A percentile compares a stretch with the other conserved stretches of the same genome.
These are phyloP conservation scores for Gaeumannomyces sp. DNA, from an alignment of 2,329 filamentous ascomycete genomes.

Conservation along the genomic window DNA sequence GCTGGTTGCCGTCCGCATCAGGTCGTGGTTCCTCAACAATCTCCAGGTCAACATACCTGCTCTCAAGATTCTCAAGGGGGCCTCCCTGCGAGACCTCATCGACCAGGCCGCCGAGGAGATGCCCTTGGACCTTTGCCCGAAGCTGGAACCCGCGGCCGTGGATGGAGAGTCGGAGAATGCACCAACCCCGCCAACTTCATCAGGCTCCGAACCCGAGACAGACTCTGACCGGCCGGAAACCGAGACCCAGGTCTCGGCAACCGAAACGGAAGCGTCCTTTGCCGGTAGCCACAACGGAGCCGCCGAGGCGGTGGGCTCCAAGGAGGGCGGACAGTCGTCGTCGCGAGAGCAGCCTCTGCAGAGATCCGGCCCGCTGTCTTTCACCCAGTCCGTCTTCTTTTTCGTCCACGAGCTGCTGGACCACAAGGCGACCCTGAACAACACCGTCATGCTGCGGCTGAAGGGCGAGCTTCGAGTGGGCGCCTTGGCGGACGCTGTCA, in stretches of 20 bases:
- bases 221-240: too few relatives aligned
- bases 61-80: constrained; percentile 32
- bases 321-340: too few relatives aligned
- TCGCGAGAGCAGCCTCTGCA: too few relatives aligned
- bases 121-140: neutral
- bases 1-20: constrained; percentile 28
- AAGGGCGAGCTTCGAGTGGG: constrained; percentile 24
- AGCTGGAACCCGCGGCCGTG: too few relatives aligned
- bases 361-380: constrained; percentile 17
- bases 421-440: constrained; percentile 34
- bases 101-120: neutral
- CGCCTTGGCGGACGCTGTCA: constrained; percentile 28
- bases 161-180: too few relatives aligned
- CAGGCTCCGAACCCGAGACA: too few relatives aligned
- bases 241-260: too few relatives aligned
- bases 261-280: too few relatives aligned
- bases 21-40: constrained; percentile 41
- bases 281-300: too few relatives aligned
- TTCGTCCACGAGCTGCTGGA: constrained; percentile 26
- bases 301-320: too few relatives aligned
- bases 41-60: constrained; percentile 37
- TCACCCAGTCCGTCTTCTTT: constrained; percentile 32
- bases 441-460: constrained; percentile 25
- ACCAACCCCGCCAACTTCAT: too few relatives aligned
- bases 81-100: neutral